These are phyloP conservation scores for Ascochyta pisi DNA, from an alignment of 2,329 filamentous ascomycete genomes.

Conservation along the genomic window DNA sequence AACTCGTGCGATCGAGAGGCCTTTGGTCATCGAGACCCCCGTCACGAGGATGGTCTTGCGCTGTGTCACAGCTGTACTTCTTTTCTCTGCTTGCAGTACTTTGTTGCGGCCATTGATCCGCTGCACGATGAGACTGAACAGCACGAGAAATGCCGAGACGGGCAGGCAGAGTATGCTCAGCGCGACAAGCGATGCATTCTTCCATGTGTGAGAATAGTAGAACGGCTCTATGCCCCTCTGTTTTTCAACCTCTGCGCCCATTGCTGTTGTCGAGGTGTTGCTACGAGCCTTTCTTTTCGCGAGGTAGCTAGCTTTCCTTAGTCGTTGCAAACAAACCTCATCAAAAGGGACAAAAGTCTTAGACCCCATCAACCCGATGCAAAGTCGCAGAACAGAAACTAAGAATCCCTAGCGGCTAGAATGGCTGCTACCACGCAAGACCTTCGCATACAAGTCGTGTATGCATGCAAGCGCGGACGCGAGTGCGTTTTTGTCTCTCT, in stretches of 20 bases:
- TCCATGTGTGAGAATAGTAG: conserved; percentile 53
- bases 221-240: conserved; percentile 24
- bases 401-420: conserved; percentile 15
- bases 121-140: conserved; percentile 33
- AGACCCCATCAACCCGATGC: conserved; percentile 4
- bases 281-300: conserved; percentile 3
- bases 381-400: conserved; percentile 3
- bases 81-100: conserved; percentile 25
- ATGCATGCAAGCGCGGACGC: conserved; percentile 25
- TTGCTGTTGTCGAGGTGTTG: conserved; percentile 17
- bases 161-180: conserved; percentile 57
- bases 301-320: conserved; percentile 11
- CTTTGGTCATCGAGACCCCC: conserved; percentile 75
- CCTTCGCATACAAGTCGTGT: conserved; percentile 9
- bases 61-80: conserved; percentile 24
- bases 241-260: conserved; percentile 10
- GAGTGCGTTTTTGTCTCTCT: conserved; percentile 15
- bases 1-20: conserved; percentile 68
- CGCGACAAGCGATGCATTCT: conserved; percentile 57
- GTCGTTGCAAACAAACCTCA: conserved; percentile 13
- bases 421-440: conserved; percentile 21
- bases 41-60: conserved; percentile 70
- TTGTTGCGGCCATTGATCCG: conserved; percentile 22
- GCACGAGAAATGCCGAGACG: conserved; percentile 48
- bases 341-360: conserved; percentile 15